phyloP scores from a whole-genome alignment of 2,329 filamentous ascomycete species.

The Triangularia verruculosa region DNA sequence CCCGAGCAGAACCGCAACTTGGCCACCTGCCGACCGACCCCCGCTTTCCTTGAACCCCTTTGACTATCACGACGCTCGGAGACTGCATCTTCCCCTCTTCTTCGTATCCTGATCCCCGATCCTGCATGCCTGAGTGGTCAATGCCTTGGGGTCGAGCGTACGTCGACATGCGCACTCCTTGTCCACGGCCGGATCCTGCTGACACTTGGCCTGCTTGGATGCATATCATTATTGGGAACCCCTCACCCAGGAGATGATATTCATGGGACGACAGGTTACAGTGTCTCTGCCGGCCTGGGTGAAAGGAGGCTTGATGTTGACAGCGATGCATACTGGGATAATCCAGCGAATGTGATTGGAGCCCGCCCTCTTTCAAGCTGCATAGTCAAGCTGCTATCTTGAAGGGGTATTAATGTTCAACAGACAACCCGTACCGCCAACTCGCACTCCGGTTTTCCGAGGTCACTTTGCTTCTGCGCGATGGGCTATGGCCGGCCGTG shows the following conservation, averaged over 20 bases:
- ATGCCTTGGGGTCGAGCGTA: slow-evolving; percentile 12
- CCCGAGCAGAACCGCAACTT: not conserved
- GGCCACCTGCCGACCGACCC: slow-evolving; percentile 14
- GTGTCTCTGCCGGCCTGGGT: slow-evolving; percentile 3
- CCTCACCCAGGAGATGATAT: slow-evolving; percentile 17
- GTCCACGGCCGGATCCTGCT: not conserved
- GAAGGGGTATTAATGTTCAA: not conserved
- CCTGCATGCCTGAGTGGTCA: slow-evolving; percentile 4
- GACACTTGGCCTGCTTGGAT: slow-evolving; percentile 7
- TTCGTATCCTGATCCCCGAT: not conserved
- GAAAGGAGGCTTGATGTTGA: slow-evolving; percentile 7
- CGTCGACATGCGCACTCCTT: not conserved
- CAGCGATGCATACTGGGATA: slow-evolving; percentile 13
- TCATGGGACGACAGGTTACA: slow-evolving; percentile 6
- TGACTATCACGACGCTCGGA: not conserved
- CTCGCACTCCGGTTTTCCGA: slow-evolving; percentile 4
- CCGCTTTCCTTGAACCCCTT: slow-evolving; percentile 1
- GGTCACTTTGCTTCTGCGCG: not conserved
- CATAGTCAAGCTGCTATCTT: not conserved
- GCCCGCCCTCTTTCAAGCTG: slow-evolving; percentile 14
- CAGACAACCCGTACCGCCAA: not conserved
- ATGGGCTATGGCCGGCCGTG: not conserved
- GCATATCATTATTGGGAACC: slow-evolving; percentile 27
- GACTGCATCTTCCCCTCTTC: slow-evolving; percentile 5
- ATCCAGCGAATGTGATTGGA: slow-evolving; percentile 20